Percentiles rank a stretch among this genome's conserved stretches.
Conservation (phyloP, 2,329 filamentous ascomycete species). For the Cercospora nicotianae region DNA sequence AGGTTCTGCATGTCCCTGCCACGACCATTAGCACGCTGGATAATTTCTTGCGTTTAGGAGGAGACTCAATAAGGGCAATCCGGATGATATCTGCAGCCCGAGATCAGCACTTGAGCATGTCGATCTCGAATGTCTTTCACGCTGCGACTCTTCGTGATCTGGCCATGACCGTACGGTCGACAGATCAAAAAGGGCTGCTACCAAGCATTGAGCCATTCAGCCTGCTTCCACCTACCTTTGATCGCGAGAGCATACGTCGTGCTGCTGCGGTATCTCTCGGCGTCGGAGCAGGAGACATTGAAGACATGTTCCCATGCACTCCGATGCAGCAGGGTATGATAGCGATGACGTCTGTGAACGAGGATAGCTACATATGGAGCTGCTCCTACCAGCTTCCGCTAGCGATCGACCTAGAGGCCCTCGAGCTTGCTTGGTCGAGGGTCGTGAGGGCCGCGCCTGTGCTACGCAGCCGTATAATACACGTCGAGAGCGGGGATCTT, state of each 20-base stretch:
- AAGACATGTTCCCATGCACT: constrained; percentile 29
- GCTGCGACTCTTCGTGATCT: constrained; percentile 29
- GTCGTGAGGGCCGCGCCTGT: not conserved
- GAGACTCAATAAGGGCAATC: constrained; percentile 51
- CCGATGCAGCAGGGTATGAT: constrained; percentile 8
- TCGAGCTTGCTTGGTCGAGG: not conserved
- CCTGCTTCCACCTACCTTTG: not conserved
- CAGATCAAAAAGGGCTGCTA: not conserved
- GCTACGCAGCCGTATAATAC: constrained; percentile 4
- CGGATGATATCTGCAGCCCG: constrained; percentile 45
- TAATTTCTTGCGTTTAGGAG: constrained; percentile 50
- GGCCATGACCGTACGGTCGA: constrained; percentile 23
- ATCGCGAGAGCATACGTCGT: not conserved
- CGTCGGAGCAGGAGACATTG: constrained; percentile 19
- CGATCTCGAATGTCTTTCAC: constrained; percentile 47
- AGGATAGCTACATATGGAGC: not conserved
- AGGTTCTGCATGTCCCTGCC: not conserved
- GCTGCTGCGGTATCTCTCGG: not conserved
- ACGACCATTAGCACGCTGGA: constrained; percentile 30
- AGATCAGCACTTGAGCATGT: constrained; percentile 40
- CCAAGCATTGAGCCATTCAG: constrained; percentile 6
- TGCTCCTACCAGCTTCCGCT: constrained; percentile 26
- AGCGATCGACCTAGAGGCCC: constrained; percentile 30
- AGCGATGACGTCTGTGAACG: constrained; percentile 4
- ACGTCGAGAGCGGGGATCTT: not conserved